phyloP scores from a whole-genome alignment of 306 rosid genomes.

The Dryas octopetala region DNA sequence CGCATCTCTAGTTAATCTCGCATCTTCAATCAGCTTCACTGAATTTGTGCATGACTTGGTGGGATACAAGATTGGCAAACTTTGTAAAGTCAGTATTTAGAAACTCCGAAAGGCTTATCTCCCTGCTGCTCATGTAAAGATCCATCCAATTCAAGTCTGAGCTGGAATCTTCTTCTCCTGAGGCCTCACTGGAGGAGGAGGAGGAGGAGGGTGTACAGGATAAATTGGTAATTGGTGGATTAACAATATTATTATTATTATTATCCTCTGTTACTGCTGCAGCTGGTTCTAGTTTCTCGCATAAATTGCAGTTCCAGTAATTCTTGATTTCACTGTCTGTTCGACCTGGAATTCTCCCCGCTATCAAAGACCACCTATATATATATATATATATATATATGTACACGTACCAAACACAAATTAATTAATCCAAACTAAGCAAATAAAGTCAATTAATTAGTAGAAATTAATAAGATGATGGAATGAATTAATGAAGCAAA shows the following conservation, averaged over 20 bases:
- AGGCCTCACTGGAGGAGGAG: background rate
- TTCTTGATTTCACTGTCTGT: constrained; percentile 46
- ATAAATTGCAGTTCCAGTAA: constrained; percentile 34
- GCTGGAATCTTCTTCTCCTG: background rate
- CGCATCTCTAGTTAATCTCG: too few relatives aligned
- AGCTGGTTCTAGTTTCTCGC: constrained; percentile 10
- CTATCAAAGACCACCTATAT: constrained; percentile 41
- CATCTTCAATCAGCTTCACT: too few relatives aligned
- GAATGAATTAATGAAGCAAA: too few relatives aligned
- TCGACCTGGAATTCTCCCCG: constrained; percentile 49
- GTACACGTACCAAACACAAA: background rate
- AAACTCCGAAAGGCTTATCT: constrained; percentile 17
- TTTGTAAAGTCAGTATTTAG: constrained; percentile 11
- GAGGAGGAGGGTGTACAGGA: background rate
- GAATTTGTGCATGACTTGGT: too few relatives aligned
- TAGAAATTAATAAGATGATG: too few relatives aligned
- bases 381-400: too few relatives aligned
- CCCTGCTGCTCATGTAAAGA: constrained; percentile 8
- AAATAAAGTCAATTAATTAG: too few relatives aligned
- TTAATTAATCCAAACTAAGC: too few relatives aligned
- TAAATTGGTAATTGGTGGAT: background rate
- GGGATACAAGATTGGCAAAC: background rate
- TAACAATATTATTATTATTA: too few relatives aligned
- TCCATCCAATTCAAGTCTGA: background rate
- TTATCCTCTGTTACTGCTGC: too few relatives aligned